These are phyloP conservation scores for Pythium scleroteichum DNA, from an alignment of 352 stramenopile species.

Conservation along the genomic window DNA sequence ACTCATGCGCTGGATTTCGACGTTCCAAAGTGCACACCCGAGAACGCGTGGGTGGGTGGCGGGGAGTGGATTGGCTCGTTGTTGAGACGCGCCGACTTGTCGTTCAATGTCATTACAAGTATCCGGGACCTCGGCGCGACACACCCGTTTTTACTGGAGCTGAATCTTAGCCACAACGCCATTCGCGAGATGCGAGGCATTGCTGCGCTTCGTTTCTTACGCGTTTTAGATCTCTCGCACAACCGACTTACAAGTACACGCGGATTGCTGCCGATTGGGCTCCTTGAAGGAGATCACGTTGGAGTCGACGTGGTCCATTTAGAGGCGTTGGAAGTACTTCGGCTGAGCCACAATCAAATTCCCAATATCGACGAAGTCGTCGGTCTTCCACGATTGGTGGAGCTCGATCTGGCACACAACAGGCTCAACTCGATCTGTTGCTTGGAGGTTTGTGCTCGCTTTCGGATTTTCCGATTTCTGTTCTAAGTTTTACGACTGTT, in stretches of 20 bases:
- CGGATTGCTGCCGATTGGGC: slow-evolving; percentile 28
- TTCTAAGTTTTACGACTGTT: too few relatives aligned
- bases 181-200: slow-evolving; percentile 57
- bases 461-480: too few relatives aligned
- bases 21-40: slow-evolving; percentile 51
- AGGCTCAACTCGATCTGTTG: slow-evolving; percentile 38
- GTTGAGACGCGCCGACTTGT: slow-evolving; percentile 51
- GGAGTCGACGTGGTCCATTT: slow-evolving; percentile 18
- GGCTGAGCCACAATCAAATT: slow-evolving; percentile 64
- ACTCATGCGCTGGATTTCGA: slow-evolving; percentile 63
- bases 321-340: slow-evolving; percentile 47
- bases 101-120: slow-evolving; percentile 49
- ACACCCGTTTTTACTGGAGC: slow-evolving; percentile 69
- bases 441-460: slow-evolving; percentile 36
- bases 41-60: slow-evolving; percentile 58
- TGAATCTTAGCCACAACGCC: slow-evolving; percentile 58
- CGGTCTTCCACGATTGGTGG: slow-evolving; percentile 45
- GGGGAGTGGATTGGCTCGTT: slow-evolving; percentile 64
- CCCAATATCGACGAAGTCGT: slow-evolving; percentile 44
- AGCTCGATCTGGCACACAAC: slow-evolving; percentile 64
- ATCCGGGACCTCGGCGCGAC: slow-evolving; percentile 51
- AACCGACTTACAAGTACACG: slow-evolving; percentile 51
- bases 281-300: background rate
- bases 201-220: slow-evolving; percentile 55
- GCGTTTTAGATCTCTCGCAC: slow-evolving; percentile 68